Evolutionary conservation across 192 early-diverging fungal species (phyloP).

Genomic region (Coemansia interrupta): DNA sequence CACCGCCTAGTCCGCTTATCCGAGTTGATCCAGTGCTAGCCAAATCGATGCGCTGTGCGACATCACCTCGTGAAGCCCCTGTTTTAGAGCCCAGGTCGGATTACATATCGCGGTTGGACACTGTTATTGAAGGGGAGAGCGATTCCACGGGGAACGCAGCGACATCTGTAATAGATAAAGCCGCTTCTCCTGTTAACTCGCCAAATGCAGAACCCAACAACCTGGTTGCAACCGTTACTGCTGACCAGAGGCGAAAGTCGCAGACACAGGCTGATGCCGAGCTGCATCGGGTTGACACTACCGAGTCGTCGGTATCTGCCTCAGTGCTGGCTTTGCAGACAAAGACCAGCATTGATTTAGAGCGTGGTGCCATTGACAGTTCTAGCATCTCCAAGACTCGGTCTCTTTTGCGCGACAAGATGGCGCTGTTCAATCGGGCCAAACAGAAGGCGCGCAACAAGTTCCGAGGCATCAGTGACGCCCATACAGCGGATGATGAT

Average conservation of each 20-base stretch:
- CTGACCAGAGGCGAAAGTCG: neutral
- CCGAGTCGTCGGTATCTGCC: neutral
- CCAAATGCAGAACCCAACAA: no score
- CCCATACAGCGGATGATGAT: neutral
- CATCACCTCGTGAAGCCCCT: conserved; percentile 6
- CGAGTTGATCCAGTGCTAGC: conserved; percentile 28
- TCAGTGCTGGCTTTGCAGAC: neutral
- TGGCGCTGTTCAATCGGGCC: conserved; percentile 36
- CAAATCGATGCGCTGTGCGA: conserved; percentile 16
- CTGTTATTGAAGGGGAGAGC: neutral
- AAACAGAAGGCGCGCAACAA: conserved; percentile 31
- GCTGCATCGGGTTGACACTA: neutral
- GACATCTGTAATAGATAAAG: neutral
- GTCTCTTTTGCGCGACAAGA: conserved; percentile 40
- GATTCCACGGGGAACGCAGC: neutral
- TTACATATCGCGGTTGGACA: neutral
- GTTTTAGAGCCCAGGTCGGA: neutral
- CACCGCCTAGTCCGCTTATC: conserved; percentile 42
- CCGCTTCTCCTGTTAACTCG: no score
- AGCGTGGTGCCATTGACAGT: neutral
- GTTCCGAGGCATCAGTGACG: conserved; percentile 20
- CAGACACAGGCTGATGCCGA: no score
- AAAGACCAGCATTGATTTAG: neutral
- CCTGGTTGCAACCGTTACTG: neutral
- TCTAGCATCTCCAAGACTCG: conserved; percentile 22